Conservation (phyloP, 768 basidiomycete species). For the Polyporus arcularius region DNA sequence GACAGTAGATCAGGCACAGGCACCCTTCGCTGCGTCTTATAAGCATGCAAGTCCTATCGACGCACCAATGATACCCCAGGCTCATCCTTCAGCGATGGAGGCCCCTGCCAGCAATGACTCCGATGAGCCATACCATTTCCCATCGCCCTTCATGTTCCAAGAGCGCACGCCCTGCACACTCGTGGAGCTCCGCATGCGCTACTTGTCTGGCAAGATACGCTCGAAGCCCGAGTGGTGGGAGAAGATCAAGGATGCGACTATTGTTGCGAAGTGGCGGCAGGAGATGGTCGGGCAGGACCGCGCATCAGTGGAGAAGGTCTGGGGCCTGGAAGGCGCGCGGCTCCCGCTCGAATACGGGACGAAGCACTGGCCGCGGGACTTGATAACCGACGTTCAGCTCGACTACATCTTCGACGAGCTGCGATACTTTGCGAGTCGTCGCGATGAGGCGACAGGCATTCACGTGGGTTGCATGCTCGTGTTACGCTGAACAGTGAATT, state of each 20-base stretch:
- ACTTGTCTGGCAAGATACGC: slow-evolving; percentile 8
- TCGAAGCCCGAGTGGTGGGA: slow-evolving; percentile 21
- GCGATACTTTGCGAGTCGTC: not conserved
- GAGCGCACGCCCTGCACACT: slow-evolving; percentile 3
- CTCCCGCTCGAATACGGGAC: not conserved
- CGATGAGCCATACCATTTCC: not conserved
- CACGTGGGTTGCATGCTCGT: not conserved
- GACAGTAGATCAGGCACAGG: too few species aligned
- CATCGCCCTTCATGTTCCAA: slow-evolving; percentile 10
- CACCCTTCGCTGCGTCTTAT: too few species aligned
- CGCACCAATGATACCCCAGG: too few species aligned
- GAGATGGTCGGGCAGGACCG: slow-evolving; percentile 19
- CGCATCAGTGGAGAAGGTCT: slow-evolving; percentile 1
- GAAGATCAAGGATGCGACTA: slow-evolving; percentile 17
- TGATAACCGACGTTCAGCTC: slow-evolving; percentile 10
- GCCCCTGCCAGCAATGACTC: too few species aligned
- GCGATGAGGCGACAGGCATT: slow-evolving; percentile 16
- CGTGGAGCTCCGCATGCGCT: slow-evolving; percentile 17
- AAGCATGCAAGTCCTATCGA: too few species aligned
- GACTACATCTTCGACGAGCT: slow-evolving; percentile 17
- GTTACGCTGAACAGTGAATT: too few species aligned
- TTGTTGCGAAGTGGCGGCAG: slow-evolving; percentile 13
- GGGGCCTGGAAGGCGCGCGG: slow-evolving; percentile 6
- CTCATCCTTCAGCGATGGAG: too few species aligned
- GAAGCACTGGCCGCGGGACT: slow-evolving; percentile 18